phyloP scores from a whole-genome alignment of 768 basidiomycete genomes.

The Chiua virens region DNA sequence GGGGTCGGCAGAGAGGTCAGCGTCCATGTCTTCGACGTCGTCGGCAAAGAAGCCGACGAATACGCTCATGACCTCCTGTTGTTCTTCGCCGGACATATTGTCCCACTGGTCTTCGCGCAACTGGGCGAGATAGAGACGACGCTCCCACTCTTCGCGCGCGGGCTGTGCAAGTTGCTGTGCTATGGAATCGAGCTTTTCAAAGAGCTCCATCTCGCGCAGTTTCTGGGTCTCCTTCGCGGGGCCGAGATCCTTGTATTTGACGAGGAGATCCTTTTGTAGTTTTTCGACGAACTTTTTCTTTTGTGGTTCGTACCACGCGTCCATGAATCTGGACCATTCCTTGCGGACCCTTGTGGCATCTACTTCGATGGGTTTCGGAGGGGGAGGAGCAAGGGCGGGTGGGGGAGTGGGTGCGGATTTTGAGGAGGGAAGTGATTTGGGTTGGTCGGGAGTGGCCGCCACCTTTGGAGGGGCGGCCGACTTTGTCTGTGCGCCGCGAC shows the following conservation, averaged over 20 bases:
- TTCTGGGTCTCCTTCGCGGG: constrained; percentile 27
- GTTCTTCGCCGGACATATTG: constrained; percentile 33
- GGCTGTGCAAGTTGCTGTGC: constrained; percentile 27
- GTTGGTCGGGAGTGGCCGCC: constrained; percentile 9
- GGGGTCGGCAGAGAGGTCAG: constrained; percentile 1
- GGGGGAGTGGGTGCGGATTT: constrained; percentile 11
- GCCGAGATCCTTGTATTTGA: constrained; percentile 32
- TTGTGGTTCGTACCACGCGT: constrained; percentile 32
- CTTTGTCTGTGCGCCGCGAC: constrained; percentile 17
- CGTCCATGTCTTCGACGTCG: constrained; percentile 25
- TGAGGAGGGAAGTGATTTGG: constrained; percentile 10
- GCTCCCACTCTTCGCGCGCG: constrained; percentile 35
- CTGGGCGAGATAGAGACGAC: constrained; percentile 29
- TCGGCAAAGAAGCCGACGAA: constrained; percentile 31
- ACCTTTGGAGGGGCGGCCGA: constrained; percentile 1
- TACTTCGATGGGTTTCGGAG: constrained; percentile 17
- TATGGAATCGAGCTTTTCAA: constrained; percentile 22
- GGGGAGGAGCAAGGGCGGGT: constrained; percentile 8
- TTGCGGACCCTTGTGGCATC: constrained; percentile 28
- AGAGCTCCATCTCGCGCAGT: constrained; percentile 30
- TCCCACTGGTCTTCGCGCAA: constrained; percentile 31
- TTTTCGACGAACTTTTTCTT: constrained; percentile 30
- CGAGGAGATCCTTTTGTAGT: constrained; percentile 29
- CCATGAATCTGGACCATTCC: constrained; percentile 30
- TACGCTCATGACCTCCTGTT: constrained; percentile 29